A percentile compares a stretch with the other conserved stretches of the same genome.
phyloP scores from a whole-genome alignment of 192 early-diverging fungal genomes.

The Backusella psychrophila region DNA sequence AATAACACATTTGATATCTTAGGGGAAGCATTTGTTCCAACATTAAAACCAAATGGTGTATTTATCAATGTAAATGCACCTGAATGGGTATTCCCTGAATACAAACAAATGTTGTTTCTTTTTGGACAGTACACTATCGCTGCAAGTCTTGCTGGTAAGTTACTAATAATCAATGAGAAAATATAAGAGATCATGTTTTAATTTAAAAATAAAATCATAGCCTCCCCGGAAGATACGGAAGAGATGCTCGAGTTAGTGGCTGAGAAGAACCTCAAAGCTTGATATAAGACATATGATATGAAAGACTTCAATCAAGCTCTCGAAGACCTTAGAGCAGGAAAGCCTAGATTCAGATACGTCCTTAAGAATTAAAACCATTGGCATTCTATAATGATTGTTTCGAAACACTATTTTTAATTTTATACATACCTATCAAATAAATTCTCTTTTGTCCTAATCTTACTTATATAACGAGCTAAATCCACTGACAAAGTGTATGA shows the following conservation, averaged over 20 bases:
- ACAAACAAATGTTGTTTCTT: not conserved
- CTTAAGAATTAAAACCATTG: slow-evolving; percentile 50
- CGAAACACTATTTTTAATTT: not conserved
- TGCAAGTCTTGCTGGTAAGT: not conserved
- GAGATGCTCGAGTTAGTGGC: slow-evolving; percentile 61
- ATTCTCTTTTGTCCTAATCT: too few species aligned
- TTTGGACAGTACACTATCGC: not conserved
- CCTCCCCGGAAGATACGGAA: slow-evolving; percentile 44
- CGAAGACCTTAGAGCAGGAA: slow-evolving; percentile 55
- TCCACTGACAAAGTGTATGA: too few species aligned
- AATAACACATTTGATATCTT: not conserved
- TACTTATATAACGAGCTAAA: too few species aligned
- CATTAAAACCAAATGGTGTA: not conserved
- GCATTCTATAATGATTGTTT: not conserved
- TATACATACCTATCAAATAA: too few species aligned
- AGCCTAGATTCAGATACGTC: slow-evolving; percentile 70
- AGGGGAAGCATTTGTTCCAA: not conserved
- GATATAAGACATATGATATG: slow-evolving; percentile 57
- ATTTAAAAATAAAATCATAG: slow-evolving; percentile 55
- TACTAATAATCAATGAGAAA: not conserved
- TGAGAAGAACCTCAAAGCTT: slow-evolving; percentile 51
- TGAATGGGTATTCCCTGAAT: not conserved
- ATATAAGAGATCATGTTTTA: not conserved
- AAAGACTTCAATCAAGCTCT: slow-evolving; percentile 61
- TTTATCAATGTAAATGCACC: not conserved